Evolutionary conservation across 352 stramenopile species (phyloP), one percentile per base, ranked within the genome.

Genomic region (Globisporangium radiosum): DNA sequence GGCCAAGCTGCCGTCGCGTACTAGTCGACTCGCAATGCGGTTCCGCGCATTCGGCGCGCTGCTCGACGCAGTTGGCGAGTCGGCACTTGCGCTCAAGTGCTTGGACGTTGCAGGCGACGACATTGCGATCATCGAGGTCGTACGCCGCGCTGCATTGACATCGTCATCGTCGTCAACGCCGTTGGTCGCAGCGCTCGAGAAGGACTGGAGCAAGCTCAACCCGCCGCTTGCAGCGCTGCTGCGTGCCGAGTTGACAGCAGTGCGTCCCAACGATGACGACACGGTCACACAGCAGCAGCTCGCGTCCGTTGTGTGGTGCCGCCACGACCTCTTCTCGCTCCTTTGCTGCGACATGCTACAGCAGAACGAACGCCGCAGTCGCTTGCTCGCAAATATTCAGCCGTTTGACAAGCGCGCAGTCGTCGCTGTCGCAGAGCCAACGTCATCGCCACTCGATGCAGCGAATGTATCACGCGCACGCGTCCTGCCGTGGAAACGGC

Each of bases 71-170:
- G 52, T 91, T 48, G 81, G 82, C 1, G 78, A 92, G 45, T 63
- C 65, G 0, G 66, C 83, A 25, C 68, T 85, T 54, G 77, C 80
- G 2, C 51, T 84, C 17, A 76, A 78, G 42, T 92, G 78, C 45
- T 66, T 90, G 33, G 85, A 92, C 58, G 36, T 90, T 1, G 84
- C 80, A 36, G 82, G 85, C 37, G 79, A 92, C 45, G 82, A 94
- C 42, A 39, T 83, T 4, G 75, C 73, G 13, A 71, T 94, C 2
- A 37, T 91, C 10, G 71, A 73, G 3, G 69, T 91, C 63, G 56
- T 78, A 0, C 66, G 58, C 3, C 71, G 72, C 15, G 66, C 74
- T 10, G 66, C 51, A 13, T 25, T 59, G 38, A 45, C 62, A 11
- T 56, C 70, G 8, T 47, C 52, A 8, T 47, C 73, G 14, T 52